Base-by-base conservation (phyloP, 805 yeast species). In the Myxozyma geophila region DNA sequence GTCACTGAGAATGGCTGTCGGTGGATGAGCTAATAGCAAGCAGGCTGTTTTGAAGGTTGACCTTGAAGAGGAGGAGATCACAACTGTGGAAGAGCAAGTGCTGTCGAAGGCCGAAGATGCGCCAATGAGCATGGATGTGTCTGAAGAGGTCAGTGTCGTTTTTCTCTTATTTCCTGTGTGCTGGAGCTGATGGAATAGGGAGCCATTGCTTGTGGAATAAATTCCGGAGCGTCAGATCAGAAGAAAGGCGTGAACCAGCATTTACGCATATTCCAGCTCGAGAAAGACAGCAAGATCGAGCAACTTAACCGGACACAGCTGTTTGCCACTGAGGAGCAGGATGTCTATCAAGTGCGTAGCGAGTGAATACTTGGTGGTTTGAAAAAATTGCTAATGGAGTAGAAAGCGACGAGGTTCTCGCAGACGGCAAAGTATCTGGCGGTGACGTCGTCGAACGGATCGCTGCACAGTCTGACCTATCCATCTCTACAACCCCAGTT, bases 121-220 rank as follows among this genome's bases (percentile, higher is more conserved):
- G n/a, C 97, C 97, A 10, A 90, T 92, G 72, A 86, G 95, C 53
- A 70, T 93, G 55, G 96, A 87, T 67, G 81, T 83, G 13, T 78
- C 80, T 41, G 74, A 76, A 2, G 73, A 79, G 67, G 67, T 54
- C 28, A n/a, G 57, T 44, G n/a, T 28, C 21, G 33, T 28, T 19
- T 2, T 50, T 7, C 35, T 33, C 40, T 33, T n/a, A n/a, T n/a
- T n/a, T n/a, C n/a, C n/a, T n/a, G n/a, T n/a, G n/a, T 17, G 12
- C 17, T 12, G n/a, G 28, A 48, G 52, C n/a, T 12, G 7, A 12
- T 17, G 33, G 9, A 48, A 35, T 69, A 80, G 64, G 81, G 80
- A 64, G 72, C 82, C 19, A 84, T 92, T 17, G 77, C 89, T 52
- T 81, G 88, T 49, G 96, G 96, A 2, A 86, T 92, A 70, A 92